Evolutionary conservation across 441 rosid genomes (phyloP).

Genomic region (Arabidopsis hybrid): DNA sequence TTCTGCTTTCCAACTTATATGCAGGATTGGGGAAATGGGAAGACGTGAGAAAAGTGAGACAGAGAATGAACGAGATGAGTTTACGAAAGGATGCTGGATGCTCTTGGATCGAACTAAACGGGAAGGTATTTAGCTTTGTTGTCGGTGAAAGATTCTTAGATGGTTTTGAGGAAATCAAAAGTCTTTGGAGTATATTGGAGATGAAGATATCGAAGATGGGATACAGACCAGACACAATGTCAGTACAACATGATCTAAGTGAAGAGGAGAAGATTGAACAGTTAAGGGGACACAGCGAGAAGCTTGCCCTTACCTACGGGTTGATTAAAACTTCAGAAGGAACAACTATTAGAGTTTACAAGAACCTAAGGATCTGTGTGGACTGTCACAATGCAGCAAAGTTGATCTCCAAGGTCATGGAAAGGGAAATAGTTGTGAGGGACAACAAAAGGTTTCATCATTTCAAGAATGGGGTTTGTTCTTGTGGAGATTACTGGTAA

Average conservation of each 20-base stretch:
- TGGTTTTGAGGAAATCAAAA: slow-evolving; percentile 42
- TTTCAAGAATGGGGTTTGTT: slow-evolving; percentile 54
- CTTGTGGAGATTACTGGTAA: slow-evolving; percentile 58
- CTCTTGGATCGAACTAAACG: slow-evolving; percentile 58
- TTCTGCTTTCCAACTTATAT: slow-evolving; percentile 55
- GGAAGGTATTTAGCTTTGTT: slow-evolving; percentile 51
- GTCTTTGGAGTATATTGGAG: slow-evolving; percentile 50
- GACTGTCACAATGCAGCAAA: slow-evolving; percentile 61
- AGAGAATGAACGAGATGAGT: slow-evolving; percentile 50
- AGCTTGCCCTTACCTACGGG: slow-evolving; percentile 54
- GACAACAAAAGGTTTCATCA: slow-evolving; percentile 64
- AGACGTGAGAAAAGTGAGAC: slow-evolving; percentile 47
- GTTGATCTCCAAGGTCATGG: slow-evolving; percentile 50
- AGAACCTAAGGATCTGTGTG: slow-evolving; percentile 56
- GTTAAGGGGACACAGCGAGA: slow-evolving; percentile 55
- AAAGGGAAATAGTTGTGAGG: slow-evolving; percentile 54
- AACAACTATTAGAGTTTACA: slow-evolving; percentile 50
- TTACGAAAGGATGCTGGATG: slow-evolving; percentile 50
- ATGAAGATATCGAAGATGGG: slow-evolving; percentile 51
- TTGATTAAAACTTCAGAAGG: slow-evolving; percentile 49
- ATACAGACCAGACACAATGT: slow-evolving; percentile 51
- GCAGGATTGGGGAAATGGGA: slow-evolving; percentile 54
- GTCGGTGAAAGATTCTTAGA: slow-evolving; percentile 43
- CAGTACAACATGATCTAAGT: slow-evolving; percentile 55
- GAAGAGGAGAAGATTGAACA: slow-evolving; percentile 52